Conservation (phyloP, 139 green algal genomes). For the Spirogloea muscicola region DNA sequence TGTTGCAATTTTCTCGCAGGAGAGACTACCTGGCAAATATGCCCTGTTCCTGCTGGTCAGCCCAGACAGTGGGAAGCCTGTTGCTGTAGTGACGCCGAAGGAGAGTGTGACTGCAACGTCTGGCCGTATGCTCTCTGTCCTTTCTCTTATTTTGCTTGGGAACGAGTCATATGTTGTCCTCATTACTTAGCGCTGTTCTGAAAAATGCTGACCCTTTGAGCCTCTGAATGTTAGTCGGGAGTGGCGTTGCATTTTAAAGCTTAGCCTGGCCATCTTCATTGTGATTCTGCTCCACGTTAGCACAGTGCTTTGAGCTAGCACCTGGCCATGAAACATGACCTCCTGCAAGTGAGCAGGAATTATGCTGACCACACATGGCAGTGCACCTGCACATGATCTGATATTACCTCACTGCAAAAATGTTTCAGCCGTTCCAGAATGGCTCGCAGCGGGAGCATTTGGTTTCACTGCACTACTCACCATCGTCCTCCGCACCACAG, state of each 20-base stretch:
- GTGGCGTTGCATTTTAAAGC: not conserved
- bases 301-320: not conserved
- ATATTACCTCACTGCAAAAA: not conserved
- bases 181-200: too few relatives aligned
- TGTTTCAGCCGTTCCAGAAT: constrained; percentile 30
- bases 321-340: not conserved
- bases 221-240: too few relatives aligned
- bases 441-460: constrained; percentile 21
- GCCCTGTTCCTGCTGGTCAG: constrained; percentile 38
- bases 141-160: not conserved
- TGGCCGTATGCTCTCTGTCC: constrained; percentile 4
- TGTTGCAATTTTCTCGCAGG: constrained; percentile 7
- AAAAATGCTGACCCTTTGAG: too few relatives aligned
- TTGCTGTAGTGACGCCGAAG: constrained; percentile 30
- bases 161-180: too few relatives aligned
- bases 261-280: not conserved
- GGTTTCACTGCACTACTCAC: constrained; percentile 19
- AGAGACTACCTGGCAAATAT: constrained; percentile 38
- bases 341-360: not conserved
- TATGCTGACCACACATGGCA: not conserved
- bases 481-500: constrained; percentile 18
- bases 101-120: not conserved
- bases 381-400: not conserved
- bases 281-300: not conserved
- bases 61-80: constrained; percentile 6